Evolutionary conservation across 1,139 yeast genomes (phyloP).

Genomic region (Yamadazyma sp.): DNA sequence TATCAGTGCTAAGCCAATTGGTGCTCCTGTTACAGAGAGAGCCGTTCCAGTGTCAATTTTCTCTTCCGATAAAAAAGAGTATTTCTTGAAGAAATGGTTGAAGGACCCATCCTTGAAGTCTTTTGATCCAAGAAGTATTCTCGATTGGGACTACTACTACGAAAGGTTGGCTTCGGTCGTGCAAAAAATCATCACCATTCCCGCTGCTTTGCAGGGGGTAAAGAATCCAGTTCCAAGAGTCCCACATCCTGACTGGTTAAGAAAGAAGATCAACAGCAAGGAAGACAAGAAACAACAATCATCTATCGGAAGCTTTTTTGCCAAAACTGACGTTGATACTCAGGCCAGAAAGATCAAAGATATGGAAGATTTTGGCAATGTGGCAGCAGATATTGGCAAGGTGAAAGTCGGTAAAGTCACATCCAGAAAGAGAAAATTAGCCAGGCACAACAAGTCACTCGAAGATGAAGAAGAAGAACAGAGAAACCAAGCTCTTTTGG

Average conservation of each 20-base stretch:
- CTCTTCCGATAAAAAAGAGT: conserved; percentile 69
- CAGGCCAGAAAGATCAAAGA: conserved; percentile 47
- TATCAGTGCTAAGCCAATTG: conserved; percentile 79
- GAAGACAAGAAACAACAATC: conserved; percentile 75
- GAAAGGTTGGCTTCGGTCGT: conserved; percentile 91
- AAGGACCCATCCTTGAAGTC: conserved; percentile 74
- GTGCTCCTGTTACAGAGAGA: conserved; percentile 92
- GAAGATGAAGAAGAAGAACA: conserved; percentile 48
- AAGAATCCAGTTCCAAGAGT: conserved; percentile 95
- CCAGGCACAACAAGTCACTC: conserved; percentile 20
- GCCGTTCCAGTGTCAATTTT: conserved; percentile 97
- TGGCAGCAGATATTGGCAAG: conserved; percentile 22
- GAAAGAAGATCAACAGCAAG: conserved; percentile 54
- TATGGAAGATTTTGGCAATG: conserved; percentile 72
- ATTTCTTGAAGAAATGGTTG: conserved; percentile 82
- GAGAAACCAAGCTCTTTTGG: conserved; percentile 43
- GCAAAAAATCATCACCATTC: conserved; percentile 93
- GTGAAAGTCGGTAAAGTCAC: conserved; percentile 54
- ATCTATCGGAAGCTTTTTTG: conserved; percentile 59
- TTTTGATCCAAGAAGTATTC: conserved; percentile 83
- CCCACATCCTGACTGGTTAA: conserved; percentile 92
- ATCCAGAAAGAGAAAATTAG: conserved; percentile 33
- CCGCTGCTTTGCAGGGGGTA: conserved; percentile 91
- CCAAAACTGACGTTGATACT: conserved; percentile 32
- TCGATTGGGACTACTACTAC: conserved; percentile 92